Conservation (phyloP, 2,329 filamentous ascomycete species). For the Botrytis tulipae region DNA sequence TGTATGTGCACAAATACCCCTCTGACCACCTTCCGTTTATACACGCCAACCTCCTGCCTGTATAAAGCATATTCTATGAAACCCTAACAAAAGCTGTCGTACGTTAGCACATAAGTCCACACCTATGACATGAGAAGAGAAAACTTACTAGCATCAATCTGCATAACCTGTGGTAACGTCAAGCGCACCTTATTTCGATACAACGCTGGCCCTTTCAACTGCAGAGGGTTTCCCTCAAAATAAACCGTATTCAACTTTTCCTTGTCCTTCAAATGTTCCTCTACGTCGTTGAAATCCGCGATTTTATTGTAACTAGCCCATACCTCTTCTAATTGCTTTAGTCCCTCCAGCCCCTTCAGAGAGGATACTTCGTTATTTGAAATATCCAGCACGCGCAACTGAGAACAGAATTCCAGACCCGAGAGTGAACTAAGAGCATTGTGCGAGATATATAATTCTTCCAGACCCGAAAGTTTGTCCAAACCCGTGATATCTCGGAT, state of each 20-base stretch:
- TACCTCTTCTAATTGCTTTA: slow-evolving; percentile 78
- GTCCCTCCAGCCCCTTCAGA: slow-evolving; percentile 66
- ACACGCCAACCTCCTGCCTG: not conserved
- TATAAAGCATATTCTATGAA: slow-evolving; percentile 28
- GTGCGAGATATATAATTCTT: slow-evolving; percentile 95
- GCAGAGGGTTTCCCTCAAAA: slow-evolving; percentile 91
- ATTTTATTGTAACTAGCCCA: slow-evolving; percentile 93
- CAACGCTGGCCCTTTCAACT: slow-evolving; percentile 72
- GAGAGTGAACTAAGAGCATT: slow-evolving; percentile 79
- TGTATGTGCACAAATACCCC: not conserved
- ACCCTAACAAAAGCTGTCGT: slow-evolving; percentile 37
- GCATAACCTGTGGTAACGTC: slow-evolving; percentile 79
- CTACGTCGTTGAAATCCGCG: slow-evolving; percentile 76
- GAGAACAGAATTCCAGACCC: slow-evolving; percentile 63
- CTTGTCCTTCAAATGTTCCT: slow-evolving; percentile 76
- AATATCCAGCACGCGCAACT: slow-evolving; percentile 79
- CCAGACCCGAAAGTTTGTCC: slow-evolving; percentile 68
- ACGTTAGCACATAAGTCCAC: not conserved
- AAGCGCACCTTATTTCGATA: slow-evolving; percentile 93
- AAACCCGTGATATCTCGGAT: slow-evolving; percentile 77
- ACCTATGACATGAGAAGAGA: not conserved
- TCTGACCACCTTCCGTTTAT: not conserved
- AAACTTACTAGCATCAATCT: slow-evolving; percentile 95
- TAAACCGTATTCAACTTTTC: slow-evolving; percentile 83
- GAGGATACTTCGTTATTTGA: slow-evolving; percentile 81